Base-by-base conservation (phyloP, 169 alveolate genomes). In the Eimeria maxima region DNA sequence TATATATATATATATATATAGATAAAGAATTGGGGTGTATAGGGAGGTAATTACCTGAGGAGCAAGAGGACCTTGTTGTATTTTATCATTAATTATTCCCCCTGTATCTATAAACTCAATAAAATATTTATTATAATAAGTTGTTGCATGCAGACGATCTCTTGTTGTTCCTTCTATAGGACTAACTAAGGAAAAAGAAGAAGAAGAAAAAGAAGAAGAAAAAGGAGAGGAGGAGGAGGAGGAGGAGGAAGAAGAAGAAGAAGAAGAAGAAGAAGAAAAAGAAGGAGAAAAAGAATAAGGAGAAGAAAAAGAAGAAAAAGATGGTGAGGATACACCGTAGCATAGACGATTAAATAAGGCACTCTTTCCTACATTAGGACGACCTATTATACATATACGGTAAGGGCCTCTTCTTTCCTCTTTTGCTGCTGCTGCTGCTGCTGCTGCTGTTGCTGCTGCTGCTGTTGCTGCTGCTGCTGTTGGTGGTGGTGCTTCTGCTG, bases 361-460 rank as follows among this genome's bases (percentile, higher is more conserved):
- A 47, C 95, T 90, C 60, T 90, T 90, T n/a, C 95, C 95, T 38
- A 73, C 90, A 47, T 76, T 76, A 33, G 95, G 95, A 3, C 95
- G 76, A 27, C 95, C 95, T 89, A 90, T n/a, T 8, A 90, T 65
- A 53, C 95, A 90, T 8, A 90, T 42, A n/a, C 90, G 90, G 16
- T 29, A 44, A n/a, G n/a, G n/a, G n/a, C n/a, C n/a, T n/a, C n/a
- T n/a, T n/a, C n/a, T n/a, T n/a, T n/a, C n/a, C n/a, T n/a, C n/a
- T n/a, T n/a, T n/a, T 67, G 76, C 16, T 5, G 38, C 29, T 8
- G 27, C 76, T 67, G 76, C 44, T 67, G 76, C 38, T 22, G 44
- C 38, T 67, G 38, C 76, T 67, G 76, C 76, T 27, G 38, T 7
- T 22, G 76, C 57, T 50, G 76, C 76, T 24, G 76, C 16, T 24